Base-by-base conservation (phyloP, 192 early-diverging fungal genomes). In the Oehlia diaphana region DNA sequence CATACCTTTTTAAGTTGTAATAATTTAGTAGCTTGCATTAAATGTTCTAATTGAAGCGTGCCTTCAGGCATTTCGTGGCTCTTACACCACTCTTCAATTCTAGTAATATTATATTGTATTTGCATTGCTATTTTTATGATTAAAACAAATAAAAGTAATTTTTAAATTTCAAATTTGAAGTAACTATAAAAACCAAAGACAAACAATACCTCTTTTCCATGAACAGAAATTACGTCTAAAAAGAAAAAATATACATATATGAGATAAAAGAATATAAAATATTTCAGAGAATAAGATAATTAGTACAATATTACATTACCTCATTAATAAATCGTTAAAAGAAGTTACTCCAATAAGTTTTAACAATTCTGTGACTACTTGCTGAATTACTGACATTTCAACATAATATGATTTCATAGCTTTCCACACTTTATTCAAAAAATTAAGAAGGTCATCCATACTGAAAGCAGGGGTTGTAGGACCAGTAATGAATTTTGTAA, bases 31-130 rank as follows among this genome's bases (percentile, higher is more conserved):
- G 97, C 95, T 85, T 99, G 97, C 84, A 97, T 90, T 75, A 99
- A 85, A 77, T 96, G 95, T 82, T 99, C 96, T 4, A 97, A 85
- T 81, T 99, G 96, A 74, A 97, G 87, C 3, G 89, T 92, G 53
- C 92, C 92, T 83, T 99, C 98, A 35, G 93, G 88, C 23, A 98
- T 93, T 49, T 92, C 93, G 83, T 99, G 96, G 26, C 93, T 92
- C 84, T 96, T 97, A 91, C 97, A 99, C 98, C 98, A 99, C 83
- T 99, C 98, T 84, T 98, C 96, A 78, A 99, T 91, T 26, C 96
- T 91, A 4, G 95, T 94, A 64, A 99, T 92, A 77, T 99, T 99
- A 88, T 98, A 99, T 88, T 99, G 97, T 81, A 99, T 97, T 90
- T 99, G 98, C 90, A 97, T 96, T 33, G 92, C 92, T 91, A 78